A percentile compares a stretch with the other conserved stretches of the same genome.
These are phyloP conservation scores for Termitomyces sp. DNA, from an alignment of 768 basidiomycete species.

Conservation along the genomic window DNA sequence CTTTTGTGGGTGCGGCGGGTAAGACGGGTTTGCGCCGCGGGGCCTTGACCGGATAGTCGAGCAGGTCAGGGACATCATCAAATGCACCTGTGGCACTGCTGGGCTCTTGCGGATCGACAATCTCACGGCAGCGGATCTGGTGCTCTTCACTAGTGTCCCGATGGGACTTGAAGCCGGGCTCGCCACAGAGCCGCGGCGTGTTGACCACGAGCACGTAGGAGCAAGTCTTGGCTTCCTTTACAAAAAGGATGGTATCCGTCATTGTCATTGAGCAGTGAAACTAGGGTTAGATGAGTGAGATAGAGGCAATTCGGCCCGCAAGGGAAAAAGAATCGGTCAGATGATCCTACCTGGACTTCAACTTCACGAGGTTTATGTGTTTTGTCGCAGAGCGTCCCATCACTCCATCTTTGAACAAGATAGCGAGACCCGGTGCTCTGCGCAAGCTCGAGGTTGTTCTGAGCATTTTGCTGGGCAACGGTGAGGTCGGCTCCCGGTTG, in stretches of 20 bases:
- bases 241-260: conserved; percentile 83
- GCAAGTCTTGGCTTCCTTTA: conserved; percentile 93
- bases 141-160: conserved; percentile 62
- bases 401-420: conserved; percentile 87
- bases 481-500: conserved; percentile 61
- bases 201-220: conserved; percentile 92
- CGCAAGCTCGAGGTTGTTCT: conserved; percentile 70
- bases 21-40: conserved; percentile 45
- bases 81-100: conserved; percentile 19
- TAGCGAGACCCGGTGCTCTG: conserved; percentile 79
- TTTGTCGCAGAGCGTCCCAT: conserved; percentile 92
- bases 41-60: conserved; percentile 51
- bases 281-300: conserved; percentile 28
- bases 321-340: conserved; percentile 4
- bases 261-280: conserved; percentile 96
- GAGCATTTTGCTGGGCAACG: conserved; percentile 59
- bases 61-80: conserved; percentile 32
- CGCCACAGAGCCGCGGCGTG: conserved; percentile 89
- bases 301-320: neutral
- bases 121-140: conserved; percentile 73
- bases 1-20: conserved; percentile 29
- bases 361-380: conserved; percentile 83
- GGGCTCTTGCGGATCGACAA: conserved; percentile 39
- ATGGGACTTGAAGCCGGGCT: conserved; percentile 86
- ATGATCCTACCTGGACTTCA: conserved; percentile 73